phyloP scores from a whole-genome alignment of 2,329 filamentous ascomycete genomes.

The Colletotrichum incanum region DNA sequence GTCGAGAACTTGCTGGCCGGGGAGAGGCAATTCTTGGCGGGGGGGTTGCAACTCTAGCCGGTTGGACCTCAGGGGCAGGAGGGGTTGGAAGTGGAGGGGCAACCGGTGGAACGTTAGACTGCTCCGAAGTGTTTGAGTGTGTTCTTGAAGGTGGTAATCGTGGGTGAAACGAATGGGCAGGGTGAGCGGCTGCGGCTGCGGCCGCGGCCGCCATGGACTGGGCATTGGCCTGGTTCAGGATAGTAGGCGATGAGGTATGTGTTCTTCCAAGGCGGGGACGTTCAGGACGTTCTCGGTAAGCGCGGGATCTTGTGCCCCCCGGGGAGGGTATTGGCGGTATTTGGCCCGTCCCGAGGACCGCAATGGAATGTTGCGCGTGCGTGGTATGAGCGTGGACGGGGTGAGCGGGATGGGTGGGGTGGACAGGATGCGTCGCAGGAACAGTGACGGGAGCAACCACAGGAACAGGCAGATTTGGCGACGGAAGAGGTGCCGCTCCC shows the following conservation, averaged over 20 bases:
- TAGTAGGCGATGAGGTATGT: constrained; percentile 86
- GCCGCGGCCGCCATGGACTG: constrained; percentile 55
- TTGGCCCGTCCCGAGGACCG: constrained; percentile 85
- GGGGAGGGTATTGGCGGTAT: constrained; percentile 87
- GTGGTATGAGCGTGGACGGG: constrained; percentile 44
- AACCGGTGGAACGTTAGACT: constrained; percentile 60
- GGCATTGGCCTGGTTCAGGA: constrained; percentile 66
- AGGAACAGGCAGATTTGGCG: constrained; percentile 58
- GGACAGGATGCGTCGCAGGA: constrained; percentile 52
- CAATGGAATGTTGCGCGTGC: constrained; percentile 76
- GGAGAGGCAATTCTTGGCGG: constrained; percentile 66
- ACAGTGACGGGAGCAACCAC: constrained; percentile 56
- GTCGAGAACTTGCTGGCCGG: constrained; percentile 59
- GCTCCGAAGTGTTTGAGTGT: constrained; percentile 73
- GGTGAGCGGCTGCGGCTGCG: constrained; percentile 52
- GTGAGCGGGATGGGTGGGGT: constrained; percentile 41
- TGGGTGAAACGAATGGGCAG: constrained; percentile 56
- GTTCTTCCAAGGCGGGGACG: constrained; percentile 77
- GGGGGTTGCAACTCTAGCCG: constrained; percentile 68
- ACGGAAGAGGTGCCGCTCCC: constrained; percentile 59
- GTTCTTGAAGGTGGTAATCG: constrained; percentile 68
- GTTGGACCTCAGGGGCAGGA: constrained; percentile 65
- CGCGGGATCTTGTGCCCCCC: constrained; percentile 73
- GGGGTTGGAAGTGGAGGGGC: constrained; percentile 68
- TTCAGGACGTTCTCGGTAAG: constrained; percentile 69